Base-by-base conservation (phyloP, 371 early-diverging fungal genomes). In the Mycotypha africana region DNA sequence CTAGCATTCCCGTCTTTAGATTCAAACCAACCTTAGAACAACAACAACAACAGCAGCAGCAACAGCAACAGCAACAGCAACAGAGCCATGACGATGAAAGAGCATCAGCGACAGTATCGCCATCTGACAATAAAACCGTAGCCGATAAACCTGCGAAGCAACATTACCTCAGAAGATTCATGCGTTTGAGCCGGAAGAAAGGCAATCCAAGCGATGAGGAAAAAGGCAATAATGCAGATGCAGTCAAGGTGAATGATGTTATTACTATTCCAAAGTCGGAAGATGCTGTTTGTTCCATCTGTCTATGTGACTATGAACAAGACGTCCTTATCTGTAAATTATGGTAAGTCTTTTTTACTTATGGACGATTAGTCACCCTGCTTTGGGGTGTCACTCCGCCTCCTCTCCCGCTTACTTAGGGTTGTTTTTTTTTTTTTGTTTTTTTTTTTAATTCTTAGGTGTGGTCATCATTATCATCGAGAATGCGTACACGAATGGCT, bases 251-350 rank as follows among this genome's bases (percentile, higher is more conserved):
- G 10, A 55, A 52, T 32, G 50, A 53, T 9, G 14, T 20, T 4
- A 21, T 65, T 4, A 60, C 60, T 2, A 50, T 66, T 26, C 41
- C 58, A 19, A 51, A 32, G 28, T 24, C 47, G 14, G 75, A 65
- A 42, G 79, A 79, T 42, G 75, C 77, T 6, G 56, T 70, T 1
- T 84, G 85, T 45, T 62, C 80, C 3, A 81, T 84, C 23, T 84
- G 85, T 50, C 50, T 84, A 36, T 64, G 70, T 40, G 74, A 80
- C 15, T 84, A 81, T 47, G 85, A 82, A 55, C 60, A 76, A 22
- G 55, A 64, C 35, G 82, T 81, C 7, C 63, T 72, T 4, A 36
- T 84, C 1, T 72, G 85, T 46, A 73, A 71, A 38, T 49, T 82
- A 53, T 67, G 76, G 57, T 62, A 67, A 45, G 53, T 36, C n/a